These are phyloP conservation scores for Nyctanthes arbortristis DNA, from an alignment of 257 asterid species.

Conservation along the genomic window DNA sequence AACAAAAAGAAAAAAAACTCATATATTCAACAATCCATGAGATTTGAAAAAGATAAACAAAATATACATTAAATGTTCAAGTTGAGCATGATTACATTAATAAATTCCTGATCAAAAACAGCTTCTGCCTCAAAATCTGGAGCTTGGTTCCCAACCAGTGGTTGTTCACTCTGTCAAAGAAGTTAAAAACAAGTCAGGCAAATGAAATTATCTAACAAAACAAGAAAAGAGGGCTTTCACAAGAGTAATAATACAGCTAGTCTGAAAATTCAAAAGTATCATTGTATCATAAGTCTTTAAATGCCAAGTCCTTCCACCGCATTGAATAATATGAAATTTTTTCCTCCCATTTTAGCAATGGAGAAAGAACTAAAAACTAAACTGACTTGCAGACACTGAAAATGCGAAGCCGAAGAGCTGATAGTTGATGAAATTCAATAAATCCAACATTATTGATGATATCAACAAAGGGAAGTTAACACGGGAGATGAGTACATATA, in stretches of 20 bases:
- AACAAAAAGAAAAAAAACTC: background rate
- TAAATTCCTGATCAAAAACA: conserved; percentile 91
- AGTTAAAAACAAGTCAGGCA: conserved; percentile 11
- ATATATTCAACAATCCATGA: background rate
- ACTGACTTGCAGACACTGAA: background rate
- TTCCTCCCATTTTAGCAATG: background rate
- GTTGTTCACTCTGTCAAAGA: conserved; percentile 63
- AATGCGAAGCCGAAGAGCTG: background rate
- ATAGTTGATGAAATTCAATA: too few species aligned
- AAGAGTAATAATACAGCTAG: background rate
- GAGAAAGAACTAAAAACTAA: background rate
- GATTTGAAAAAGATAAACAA: background rate
- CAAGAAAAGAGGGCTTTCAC: background rate
- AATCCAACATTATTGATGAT: too few species aligned
- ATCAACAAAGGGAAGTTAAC: too few species aligned
- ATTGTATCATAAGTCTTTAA: background rate
- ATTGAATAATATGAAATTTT: background rate
- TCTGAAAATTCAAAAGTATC: background rate
- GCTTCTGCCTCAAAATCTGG: conserved; percentile 99
- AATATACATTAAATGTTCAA: background rate
- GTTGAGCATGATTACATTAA: conserved; percentile 43
- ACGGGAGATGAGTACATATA: background rate
- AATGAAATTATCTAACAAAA: background rate
- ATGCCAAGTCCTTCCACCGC: background rate
- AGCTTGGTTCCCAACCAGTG: conserved; percentile 86